Evolutionary conservation across 305 asterid species (phyloP).

Genomic region (Ajuga reptans): DNA sequence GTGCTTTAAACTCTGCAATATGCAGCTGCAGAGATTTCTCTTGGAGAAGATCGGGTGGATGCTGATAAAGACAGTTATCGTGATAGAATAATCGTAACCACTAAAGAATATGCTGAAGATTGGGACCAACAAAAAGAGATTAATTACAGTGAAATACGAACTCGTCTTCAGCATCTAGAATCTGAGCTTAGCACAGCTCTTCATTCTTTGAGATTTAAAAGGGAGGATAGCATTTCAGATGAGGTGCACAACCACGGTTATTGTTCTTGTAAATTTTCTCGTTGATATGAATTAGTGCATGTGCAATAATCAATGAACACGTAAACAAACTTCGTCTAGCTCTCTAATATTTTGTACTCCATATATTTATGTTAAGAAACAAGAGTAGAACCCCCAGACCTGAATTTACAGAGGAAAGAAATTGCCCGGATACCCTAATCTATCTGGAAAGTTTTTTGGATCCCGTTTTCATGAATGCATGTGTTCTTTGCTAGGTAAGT

Average conservation of each 20-base stretch:
- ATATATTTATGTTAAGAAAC: neutral
- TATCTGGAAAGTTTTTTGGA: constrained; percentile 4
- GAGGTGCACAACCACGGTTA: constrained; percentile 37
- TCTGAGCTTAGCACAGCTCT: constrained; percentile 59
- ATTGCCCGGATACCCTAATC: neutral
- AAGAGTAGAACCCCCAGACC: neutral
- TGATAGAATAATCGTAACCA: constrained; percentile 25
- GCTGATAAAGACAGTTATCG: constrained; percentile 28
- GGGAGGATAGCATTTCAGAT: constrained; percentile 27
- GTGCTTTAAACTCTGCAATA: constrained; percentile 21
- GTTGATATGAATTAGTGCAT: neutral
- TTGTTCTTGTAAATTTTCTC: constrained; percentile 1
- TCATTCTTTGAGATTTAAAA: constrained; percentile 45
- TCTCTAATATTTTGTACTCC: neutral
- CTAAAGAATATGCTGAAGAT: constrained; percentile 31
- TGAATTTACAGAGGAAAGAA: neutral
- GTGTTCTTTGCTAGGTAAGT: constrained; percentile 36
- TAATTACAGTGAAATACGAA: constrained; percentile 35
- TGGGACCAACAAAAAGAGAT: constrained; percentile 26
- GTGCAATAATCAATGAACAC: neutral
- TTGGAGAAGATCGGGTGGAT: constrained; percentile 24
- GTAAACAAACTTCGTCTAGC: neutral
- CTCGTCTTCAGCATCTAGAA: constrained; percentile 55
- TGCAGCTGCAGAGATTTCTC: constrained; percentile 81
- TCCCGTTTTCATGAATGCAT: constrained; percentile 5